Conservation (phyloP, 2,329 filamentous ascomycete species). For the Hirsutella thompsonii region DNA sequence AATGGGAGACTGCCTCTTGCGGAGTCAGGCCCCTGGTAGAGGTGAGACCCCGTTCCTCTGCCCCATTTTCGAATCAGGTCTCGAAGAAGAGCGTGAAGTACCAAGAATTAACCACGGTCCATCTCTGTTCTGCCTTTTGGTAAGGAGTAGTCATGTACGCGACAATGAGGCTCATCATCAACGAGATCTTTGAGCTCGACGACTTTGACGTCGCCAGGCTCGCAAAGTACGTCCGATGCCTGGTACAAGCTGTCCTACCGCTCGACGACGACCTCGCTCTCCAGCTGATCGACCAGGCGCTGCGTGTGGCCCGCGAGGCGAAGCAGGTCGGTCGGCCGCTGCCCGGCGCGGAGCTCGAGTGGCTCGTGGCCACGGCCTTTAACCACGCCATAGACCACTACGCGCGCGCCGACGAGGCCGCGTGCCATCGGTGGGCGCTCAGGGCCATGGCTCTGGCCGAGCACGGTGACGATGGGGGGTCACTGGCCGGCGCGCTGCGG, state of each 20-base stretch:
- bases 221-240: conserved; percentile 65
- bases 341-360: conserved; percentile 58
- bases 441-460: conserved; percentile 50
- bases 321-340: conserved; percentile 34
- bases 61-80: too few species aligned
- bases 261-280: conserved; percentile 42
- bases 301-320: conserved; percentile 36
- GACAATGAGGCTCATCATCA: conserved; percentile 54
- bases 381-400: conserved; percentile 61
- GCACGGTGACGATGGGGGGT: conserved; percentile 40
- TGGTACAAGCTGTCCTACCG: conserved; percentile 55
- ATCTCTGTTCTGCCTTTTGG: too few species aligned
- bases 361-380: conserved; percentile 57
- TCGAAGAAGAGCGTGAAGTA: too few species aligned
- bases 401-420: conserved; percentile 36
- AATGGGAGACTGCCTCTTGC: conserved; percentile 53
- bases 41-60: conserved; percentile 20
- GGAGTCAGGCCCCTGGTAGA: conserved; percentile 34
- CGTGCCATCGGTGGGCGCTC: conserved; percentile 47
- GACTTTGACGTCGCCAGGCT: conserved; percentile 45
- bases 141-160: conserved; percentile 39
- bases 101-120: too few species aligned
- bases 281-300: conserved; percentile 51
- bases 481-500: conserved; percentile 29
- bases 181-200: conserved; percentile 48